Evolutionary conservation across 164 flowering plant genomes (phyloP).

Genomic region (Euptelea pleiosperma): DNA sequence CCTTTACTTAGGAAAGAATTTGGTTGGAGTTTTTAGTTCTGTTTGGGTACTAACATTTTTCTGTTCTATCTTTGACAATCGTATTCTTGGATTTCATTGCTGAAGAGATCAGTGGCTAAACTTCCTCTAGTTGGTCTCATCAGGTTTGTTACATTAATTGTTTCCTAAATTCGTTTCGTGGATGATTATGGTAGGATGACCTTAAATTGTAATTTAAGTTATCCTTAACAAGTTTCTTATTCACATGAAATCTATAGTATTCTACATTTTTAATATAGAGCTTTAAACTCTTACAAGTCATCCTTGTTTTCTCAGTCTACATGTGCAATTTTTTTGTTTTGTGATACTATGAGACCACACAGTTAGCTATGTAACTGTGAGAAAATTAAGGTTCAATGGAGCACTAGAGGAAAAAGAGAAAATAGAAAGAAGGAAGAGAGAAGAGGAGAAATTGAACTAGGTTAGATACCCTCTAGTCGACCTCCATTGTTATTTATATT

Average conservation of each 20-base stretch:
- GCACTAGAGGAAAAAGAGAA: no score
- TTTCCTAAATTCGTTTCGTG: slow-evolving; percentile 5
- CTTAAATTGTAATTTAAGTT: no score
- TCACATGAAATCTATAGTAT: background rate
- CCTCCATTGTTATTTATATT: no score
- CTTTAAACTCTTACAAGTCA: background rate
- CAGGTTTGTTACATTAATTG: slow-evolving; percentile 52
- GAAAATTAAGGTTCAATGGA: no score
- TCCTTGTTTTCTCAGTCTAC: no score
- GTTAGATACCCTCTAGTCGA: no score
- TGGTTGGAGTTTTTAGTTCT: background rate
- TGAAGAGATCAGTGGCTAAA: slow-evolving; percentile 95
- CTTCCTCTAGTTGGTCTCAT: slow-evolving; percentile 94
- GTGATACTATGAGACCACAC: no score
- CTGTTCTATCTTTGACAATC: slow-evolving; percentile 15
- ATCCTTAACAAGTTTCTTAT: no score
- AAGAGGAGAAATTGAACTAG: no score
- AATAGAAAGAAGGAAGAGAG: no score
- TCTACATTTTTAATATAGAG: background rate
- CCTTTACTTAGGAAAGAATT: background rate
- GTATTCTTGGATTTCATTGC: slow-evolving; percentile 21
- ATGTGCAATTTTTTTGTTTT: no score
- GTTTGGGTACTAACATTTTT: slow-evolving; percentile 23
- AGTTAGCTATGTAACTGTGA: no score
- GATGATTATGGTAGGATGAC: background rate